Conservation (phyloP, 345 rosid genomes). For the Eucalyptus caleyi region DNA sequence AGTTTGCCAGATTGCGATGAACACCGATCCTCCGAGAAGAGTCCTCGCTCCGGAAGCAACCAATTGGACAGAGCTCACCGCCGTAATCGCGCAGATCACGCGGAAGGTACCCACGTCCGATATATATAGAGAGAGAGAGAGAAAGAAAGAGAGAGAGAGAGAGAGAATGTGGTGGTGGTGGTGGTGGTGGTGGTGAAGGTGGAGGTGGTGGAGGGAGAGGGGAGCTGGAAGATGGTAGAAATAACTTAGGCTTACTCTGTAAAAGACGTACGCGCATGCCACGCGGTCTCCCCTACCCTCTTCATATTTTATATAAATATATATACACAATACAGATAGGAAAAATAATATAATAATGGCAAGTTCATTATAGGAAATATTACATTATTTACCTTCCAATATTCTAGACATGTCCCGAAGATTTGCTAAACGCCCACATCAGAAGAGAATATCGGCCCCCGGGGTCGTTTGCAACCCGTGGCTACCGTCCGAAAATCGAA, state of each 20-base stretch:
- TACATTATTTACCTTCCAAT: not conserved
- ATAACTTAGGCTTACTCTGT: not conserved
- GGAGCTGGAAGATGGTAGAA: not conserved
- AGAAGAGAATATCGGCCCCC: not conserved
- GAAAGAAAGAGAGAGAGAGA: not conserved
- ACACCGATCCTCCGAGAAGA: not conserved
- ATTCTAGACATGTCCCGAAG: not conserved
- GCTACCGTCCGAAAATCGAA: not conserved
- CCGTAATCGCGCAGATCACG: not conserved
- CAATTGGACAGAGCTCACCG: not conserved
- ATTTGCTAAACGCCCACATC: not conserved
- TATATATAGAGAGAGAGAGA: not conserved
- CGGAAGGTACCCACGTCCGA: not conserved
- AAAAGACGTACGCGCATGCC: not conserved
- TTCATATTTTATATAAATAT: not conserved
- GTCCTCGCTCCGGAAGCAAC: not conserved
- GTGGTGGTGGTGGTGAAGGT: not conserved
- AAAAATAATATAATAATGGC: not conserved
- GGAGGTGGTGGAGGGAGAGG: not conserved
- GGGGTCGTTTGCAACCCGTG: too few species aligned
- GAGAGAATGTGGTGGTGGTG: not conserved
- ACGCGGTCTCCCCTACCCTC: not conserved
- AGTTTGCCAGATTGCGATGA: not conserved
- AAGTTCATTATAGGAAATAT: not conserved
- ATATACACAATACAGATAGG: not conserved